Evolutionary conservation across 345 rosid species (phyloP).

Genomic region (Bretschneidera sinensis): DNA sequence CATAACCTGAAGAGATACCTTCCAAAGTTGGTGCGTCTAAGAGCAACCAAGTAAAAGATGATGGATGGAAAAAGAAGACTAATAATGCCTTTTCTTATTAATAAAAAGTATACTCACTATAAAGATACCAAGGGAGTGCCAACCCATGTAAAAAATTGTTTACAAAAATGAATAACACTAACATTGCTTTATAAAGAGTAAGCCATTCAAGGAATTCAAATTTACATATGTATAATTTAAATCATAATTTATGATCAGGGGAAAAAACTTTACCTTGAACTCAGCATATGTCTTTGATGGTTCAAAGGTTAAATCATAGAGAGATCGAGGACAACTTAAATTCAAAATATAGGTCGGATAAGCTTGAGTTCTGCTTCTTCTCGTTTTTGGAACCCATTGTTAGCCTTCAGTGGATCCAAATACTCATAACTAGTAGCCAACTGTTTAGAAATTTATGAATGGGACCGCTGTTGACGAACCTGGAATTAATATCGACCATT

Average conservation of each 20-base stretch:
- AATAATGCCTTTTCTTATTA: no score
- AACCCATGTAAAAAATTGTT: no score
- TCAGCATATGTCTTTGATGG: constrained; percentile 68
- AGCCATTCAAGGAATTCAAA: background rate
- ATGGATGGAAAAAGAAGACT: no score
- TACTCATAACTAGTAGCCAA: constrained; percentile 50
- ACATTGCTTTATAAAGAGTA: background rate
- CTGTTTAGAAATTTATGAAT: constrained; percentile 73
- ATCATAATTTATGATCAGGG: constrained; percentile 13
- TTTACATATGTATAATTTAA: background rate
- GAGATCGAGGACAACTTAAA: constrained; percentile 54
- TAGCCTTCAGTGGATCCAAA: constrained; percentile 37
- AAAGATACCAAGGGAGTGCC: no score
- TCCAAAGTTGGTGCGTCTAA: no score
- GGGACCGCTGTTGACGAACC: constrained; percentile 73
- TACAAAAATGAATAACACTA: no score
- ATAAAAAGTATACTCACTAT: no score
- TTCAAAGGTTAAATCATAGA: constrained; percentile 77
- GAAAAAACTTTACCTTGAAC: constrained; percentile 62
- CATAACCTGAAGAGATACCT: no score
- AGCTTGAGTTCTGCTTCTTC: constrained; percentile 48
- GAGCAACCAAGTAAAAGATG: no score
- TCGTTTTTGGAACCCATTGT: constrained; percentile 36
- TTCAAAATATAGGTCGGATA: constrained; percentile 62
- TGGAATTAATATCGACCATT: constrained; percentile 69